Base-by-base conservation (phyloP, 179 eudicot species). In the Camellia oleifera region DNA sequence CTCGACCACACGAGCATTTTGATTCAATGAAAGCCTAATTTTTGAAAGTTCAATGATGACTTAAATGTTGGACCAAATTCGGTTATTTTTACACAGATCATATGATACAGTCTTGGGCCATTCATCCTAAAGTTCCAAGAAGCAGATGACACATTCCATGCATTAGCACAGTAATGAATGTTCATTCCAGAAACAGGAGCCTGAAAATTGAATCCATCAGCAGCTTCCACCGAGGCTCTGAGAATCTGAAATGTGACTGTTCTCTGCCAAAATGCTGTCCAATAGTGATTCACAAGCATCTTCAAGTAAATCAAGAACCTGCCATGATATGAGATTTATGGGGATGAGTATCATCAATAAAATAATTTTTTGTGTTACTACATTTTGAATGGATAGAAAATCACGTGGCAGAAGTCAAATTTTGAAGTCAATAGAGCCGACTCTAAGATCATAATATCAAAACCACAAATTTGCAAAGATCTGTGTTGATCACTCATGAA, bases 221-320 rank as follows among this genome's bases (percentile, higher is more conserved):
- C n/a, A 48, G 15, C 60, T 58, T 72, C 52, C 78, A 18, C n/a
- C 7, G 12, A 74, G 80, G 26, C 48, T 45, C 77, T 75, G 77
- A 45, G 84, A 81, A 72, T 50, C 74, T 26, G 18, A 74, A 72
- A 71, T 56, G 67, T 23, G 46, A 52, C 40, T 78, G 69, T 84
- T 86, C 77, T 88, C 90, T 23, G 86, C 78, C 78, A 88, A 56
- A 83, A 96, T 90, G 85, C 85, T 92, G 81, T 90, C 96, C 82
- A 96, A 74, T 45, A 96, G 86, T 11, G 99, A 91, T 76, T 91
- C 94, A 75, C 99, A 96, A 40, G 96, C 98, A 82, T 96, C 99
- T 82, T 94, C 99, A 23, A 94, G 94, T 79, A 96, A 84, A 85
- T 96, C 96, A 32, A 94, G 82, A 68, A 96, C 99, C 98, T 96